These are phyloP conservation scores for Nicotiana rustica DNA, from an alignment of 305 asterid genomes.

Conservation along the genomic window DNA sequence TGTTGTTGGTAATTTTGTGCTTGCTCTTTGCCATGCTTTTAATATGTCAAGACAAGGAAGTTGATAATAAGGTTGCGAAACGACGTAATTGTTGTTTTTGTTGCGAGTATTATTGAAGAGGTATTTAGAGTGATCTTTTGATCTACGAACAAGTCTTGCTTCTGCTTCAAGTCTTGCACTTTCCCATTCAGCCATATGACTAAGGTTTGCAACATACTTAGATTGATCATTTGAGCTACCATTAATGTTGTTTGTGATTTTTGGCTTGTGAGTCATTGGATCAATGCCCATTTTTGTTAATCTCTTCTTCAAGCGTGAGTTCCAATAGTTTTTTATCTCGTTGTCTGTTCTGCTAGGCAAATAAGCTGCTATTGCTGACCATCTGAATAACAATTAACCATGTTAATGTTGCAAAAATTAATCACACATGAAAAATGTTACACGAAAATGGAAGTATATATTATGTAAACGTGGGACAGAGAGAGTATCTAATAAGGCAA, in stretches of 20 bases:
- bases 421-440: conserved; percentile 21
- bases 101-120: neutral
- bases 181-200: conserved; percentile 42
- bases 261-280: conserved; percentile 67
- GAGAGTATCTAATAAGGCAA: neutral
- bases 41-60: conserved; percentile 28
- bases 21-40: conserved; percentile 34
- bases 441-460: neutral
- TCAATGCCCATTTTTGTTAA: conserved; percentile 68
- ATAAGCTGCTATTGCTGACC: conserved; percentile 65
- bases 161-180: conserved; percentile 39
- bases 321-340: conserved; percentile 72
- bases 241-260: conserved; percentile 36
- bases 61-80: neutral
- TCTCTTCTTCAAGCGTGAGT: conserved; percentile 63
- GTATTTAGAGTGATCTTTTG: neutral
- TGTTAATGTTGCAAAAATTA: neutral
- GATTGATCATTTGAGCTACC: conserved; percentile 41
- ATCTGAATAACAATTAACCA: conserved; percentile 42
- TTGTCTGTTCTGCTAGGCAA: conserved; percentile 66
- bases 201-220: conserved; percentile 48
- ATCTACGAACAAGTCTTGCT: conserved; percentile 32
- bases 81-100: too few species aligned
- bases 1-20: conserved; percentile 24
- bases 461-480: conserved; percentile 28